These are phyloP conservation scores for Platanthera guangdongensis DNA, from an alignment of 106 monocot species.

Conservation along the genomic window DNA sequence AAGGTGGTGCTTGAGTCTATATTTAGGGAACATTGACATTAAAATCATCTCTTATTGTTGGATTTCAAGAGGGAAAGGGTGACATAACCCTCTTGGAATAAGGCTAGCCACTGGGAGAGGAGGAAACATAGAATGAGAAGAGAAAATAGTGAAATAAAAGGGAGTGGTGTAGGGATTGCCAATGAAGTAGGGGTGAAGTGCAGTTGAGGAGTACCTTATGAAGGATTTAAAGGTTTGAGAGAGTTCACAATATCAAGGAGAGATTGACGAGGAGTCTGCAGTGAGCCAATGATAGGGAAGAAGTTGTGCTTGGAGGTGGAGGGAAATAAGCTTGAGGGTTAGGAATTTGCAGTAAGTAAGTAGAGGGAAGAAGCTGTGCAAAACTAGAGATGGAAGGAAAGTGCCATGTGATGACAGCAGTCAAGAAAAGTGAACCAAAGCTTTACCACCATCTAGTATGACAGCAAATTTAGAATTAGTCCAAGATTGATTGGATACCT, in stretches of 20 bases:
- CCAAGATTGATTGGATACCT: neutral
- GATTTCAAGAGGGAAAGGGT: too few species aligned
- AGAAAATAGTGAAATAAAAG: too few species aligned
- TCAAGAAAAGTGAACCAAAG: neutral
- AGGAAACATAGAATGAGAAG: too few species aligned
- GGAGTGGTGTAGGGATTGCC: neutral
- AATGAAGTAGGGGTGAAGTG: neutral
- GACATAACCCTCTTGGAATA: too few species aligned
- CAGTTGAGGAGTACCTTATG: too few species aligned
- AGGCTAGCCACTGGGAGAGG: too few species aligned
- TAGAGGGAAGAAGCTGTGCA: neutral
- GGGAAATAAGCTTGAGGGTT: too few species aligned
- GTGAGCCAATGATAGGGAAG: neutral
- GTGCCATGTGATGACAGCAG: neutral
- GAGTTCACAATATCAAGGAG: neutral
- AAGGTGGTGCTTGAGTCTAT: too few species aligned
- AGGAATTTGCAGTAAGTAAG: too few species aligned
- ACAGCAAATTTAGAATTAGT: neutral
- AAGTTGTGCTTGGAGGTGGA: neutral
- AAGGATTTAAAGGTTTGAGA: too few species aligned
- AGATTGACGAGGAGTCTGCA: neutral
- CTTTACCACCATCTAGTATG: neutral
- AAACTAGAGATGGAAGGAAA: neutral
- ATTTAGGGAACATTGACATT: too few species aligned
- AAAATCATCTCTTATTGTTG: too few species aligned